Percentiles rank a stretch among this genome's conserved stretches.
Evolutionary conservation across 352 stramenopile species (phyloP).

Genomic region (Phytopythium ostracodes): DNA sequence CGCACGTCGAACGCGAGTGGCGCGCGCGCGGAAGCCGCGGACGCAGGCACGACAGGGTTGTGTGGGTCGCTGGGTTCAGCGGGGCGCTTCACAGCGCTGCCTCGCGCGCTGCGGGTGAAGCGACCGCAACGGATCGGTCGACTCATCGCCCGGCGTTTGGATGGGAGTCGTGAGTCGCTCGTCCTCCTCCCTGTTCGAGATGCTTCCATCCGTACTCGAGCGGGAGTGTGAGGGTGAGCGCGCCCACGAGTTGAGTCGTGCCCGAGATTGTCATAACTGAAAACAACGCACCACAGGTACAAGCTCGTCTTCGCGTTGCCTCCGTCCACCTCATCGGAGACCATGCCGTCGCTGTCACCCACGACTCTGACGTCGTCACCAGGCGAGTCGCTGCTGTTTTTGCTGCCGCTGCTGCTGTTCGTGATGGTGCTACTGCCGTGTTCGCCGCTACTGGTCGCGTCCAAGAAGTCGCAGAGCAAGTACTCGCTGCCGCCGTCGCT

Average conservation of each 20-base stretch:
- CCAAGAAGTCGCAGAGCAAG: not conserved
- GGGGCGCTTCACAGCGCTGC: not conserved
- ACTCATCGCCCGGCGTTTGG: not conserved
- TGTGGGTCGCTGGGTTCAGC: not conserved
- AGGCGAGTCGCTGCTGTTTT: not conserved
- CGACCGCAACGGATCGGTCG: no score
- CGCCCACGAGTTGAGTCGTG: not conserved
- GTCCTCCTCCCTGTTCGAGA: not conserved
- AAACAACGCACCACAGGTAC: not conserved
- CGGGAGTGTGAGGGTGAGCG: not conserved
- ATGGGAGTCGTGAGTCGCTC: not conserved
- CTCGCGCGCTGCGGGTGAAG: no score
- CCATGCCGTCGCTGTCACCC: not conserved
- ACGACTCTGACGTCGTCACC: not conserved
- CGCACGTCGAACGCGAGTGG: not conserved
- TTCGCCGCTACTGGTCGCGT: not conserved
- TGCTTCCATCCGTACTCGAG: not conserved
- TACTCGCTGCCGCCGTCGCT: not conserved
- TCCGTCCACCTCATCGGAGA: not conserved
- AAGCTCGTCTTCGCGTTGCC: no score
- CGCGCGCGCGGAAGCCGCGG: no score
- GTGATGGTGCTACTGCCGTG: not conserved
- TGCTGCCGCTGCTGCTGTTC: not conserved
- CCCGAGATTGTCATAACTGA: not conserved
- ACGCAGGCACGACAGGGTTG: constrained; percentile 1